Evolutionary conservation across 2,329 filamentous ascomycete genomes (phyloP).

Genomic region (Clarireedia monteithiana): DNA sequence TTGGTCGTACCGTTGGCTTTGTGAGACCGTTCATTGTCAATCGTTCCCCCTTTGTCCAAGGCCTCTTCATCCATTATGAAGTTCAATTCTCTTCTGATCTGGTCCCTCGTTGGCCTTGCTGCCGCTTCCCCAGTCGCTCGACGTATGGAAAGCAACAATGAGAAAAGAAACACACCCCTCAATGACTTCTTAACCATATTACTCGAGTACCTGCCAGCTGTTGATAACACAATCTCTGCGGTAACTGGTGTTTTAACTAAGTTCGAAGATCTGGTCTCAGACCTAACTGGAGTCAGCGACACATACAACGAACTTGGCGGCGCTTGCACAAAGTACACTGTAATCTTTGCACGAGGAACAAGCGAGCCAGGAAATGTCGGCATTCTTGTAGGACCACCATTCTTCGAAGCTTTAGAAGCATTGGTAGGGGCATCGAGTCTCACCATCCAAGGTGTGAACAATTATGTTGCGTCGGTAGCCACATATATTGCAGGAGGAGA

Average conservation of each 20-base stretch:
- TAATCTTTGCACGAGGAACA: slow-evolving; percentile 42
- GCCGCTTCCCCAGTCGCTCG: slow-evolving; percentile 9
- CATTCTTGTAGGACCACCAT: slow-evolving; percentile 27
- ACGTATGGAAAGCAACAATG: neutral
- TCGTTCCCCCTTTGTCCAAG: neutral
- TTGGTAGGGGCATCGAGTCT: slow-evolving; percentile 14
- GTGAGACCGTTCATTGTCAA: neutral
- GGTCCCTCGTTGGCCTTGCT: slow-evolving; percentile 13
- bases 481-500: slow-evolving; percentile 24
- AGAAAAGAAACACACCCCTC: slow-evolving; percentile 16
- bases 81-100: neutral
- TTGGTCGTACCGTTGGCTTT: neutral
- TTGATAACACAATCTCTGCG: slow-evolving; percentile 16
- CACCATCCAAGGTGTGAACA: slow-evolving; percentile 27
- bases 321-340: slow-evolving; percentile 29
- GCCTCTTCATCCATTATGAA: neutral
- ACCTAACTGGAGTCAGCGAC: slow-evolving; percentile 16
- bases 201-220: slow-evolving; percentile 18
- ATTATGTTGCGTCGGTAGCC: slow-evolving; percentile 27
- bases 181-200: slow-evolving; percentile 21
- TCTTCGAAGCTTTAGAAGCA: slow-evolving; percentile 24
- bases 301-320: slow-evolving; percentile 23
- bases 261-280: slow-evolving; percentile 18
- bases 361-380: slow-evolving; percentile 41
- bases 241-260: slow-evolving; percentile 17